These are phyloP conservation scores for Flaveria ramosissima DNA, from an alignment of 129 eudicot genomes.

Conservation along the genomic window DNA sequence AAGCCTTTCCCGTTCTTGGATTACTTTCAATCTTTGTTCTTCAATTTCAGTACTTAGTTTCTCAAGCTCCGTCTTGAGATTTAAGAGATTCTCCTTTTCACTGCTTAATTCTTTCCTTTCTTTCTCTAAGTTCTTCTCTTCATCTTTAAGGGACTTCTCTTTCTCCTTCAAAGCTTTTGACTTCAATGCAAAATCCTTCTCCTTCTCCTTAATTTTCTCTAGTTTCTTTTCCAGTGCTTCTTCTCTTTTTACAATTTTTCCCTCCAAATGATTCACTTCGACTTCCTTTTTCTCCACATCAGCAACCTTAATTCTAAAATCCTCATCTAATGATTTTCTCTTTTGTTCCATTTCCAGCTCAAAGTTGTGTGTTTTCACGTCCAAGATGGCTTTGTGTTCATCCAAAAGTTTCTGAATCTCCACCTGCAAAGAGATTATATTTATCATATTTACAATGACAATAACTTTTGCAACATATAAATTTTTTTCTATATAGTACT, in stretches of 20 bases:
- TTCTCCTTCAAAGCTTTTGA: slow-evolving; percentile 71
- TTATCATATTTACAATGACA: neutral
- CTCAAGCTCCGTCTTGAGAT: slow-evolving; percentile 73
- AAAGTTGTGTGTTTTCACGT: slow-evolving; percentile 59
- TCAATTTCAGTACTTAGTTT: slow-evolving; percentile 53
- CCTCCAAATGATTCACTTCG: slow-evolving; percentile 75
- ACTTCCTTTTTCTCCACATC: slow-evolving; percentile 78
- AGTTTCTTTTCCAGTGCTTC: slow-evolving; percentile 73
- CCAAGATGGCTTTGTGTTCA: slow-evolving; percentile 69
- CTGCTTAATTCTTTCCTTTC: slow-evolving; percentile 61
- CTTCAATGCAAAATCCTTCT: slow-evolving; percentile 58
- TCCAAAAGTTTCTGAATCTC: slow-evolving; percentile 90
- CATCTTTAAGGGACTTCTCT: slow-evolving; percentile 68
- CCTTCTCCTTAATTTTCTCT: slow-evolving; percentile 84
- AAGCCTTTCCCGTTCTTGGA: slow-evolving; percentile 65
- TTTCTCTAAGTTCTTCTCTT: slow-evolving; percentile 66
- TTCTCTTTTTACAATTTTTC: slow-evolving; percentile 76
- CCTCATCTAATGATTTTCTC: slow-evolving; percentile 64
- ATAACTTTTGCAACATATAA: neutral
- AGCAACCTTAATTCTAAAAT: slow-evolving; percentile 57
- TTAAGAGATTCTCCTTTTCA: slow-evolving; percentile 61
- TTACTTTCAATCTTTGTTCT: slow-evolving; percentile 46
- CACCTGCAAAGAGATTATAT: slow-evolving; percentile 47
- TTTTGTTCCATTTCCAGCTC: slow-evolving; percentile 83
- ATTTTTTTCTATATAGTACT: slow-evolving; percentile 13